Conservation (phyloP, 768 basidiomycete genomes). For the Phanerochaete carnosa region DNA sequence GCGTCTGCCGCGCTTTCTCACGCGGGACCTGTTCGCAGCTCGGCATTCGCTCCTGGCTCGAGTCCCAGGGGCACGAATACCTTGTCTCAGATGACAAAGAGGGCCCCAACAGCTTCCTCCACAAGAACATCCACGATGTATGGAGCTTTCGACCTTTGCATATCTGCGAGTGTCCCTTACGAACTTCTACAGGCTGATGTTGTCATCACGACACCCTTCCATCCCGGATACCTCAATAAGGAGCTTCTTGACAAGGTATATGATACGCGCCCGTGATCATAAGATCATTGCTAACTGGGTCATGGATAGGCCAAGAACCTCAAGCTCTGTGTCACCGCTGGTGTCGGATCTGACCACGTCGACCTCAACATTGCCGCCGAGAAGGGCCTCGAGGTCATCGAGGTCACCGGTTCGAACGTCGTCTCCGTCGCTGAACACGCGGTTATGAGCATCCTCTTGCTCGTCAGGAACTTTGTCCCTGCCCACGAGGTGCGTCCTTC, state of each 20-base stretch:
- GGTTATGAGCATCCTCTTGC: conserved; percentile 84
- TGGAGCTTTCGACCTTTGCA: conserved; percentile 24
- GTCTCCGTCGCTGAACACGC: conserved; percentile 91
- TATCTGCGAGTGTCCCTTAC: background rate
- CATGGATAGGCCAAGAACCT: conserved; percentile 73
- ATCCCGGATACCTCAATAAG: conserved; percentile 78
- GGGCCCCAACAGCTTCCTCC: conserved; percentile 75
- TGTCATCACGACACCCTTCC: conserved; percentile 83
- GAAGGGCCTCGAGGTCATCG: conserved; percentile 59
- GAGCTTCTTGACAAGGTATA: conserved; percentile 67
- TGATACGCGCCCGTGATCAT: background rate
- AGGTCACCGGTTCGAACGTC: conserved; percentile 87
- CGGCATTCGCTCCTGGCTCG: conserved; percentile 67
- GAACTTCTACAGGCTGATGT: conserved; percentile 57
- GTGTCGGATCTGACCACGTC: conserved; percentile 88
- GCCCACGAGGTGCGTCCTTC: conserved; percentile 66
- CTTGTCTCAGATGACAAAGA: conserved; percentile 82
- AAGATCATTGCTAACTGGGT: background rate
- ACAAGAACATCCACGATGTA: conserved; percentile 80
- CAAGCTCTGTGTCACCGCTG: conserved; percentile 87
- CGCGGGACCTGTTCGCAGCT: conserved; percentile 42
- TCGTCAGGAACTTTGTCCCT: conserved; percentile 87
- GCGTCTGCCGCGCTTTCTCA: background rate
- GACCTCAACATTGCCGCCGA: conserved; percentile 88
- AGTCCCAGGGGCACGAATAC: conserved; percentile 69